Evolutionary conservation across 305 asterid species (phyloP).

Genomic region (Solanum hybrid): DNA sequence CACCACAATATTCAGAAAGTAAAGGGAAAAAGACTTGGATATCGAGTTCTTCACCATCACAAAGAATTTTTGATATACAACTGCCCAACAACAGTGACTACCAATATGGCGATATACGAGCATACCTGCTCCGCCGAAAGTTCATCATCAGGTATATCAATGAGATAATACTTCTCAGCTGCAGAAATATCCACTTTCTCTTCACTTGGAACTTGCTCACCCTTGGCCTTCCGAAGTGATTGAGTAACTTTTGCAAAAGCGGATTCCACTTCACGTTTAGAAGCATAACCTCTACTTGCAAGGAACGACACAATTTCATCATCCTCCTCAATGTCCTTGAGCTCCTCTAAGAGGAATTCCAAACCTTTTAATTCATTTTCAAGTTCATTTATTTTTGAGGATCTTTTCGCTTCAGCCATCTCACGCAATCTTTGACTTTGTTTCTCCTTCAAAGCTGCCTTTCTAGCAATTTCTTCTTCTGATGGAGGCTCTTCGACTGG

Average conservation of each 20-base stretch:
- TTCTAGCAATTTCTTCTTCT: conserved; percentile 96
- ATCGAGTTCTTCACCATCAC: not conserved
- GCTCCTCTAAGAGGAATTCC: conserved; percentile 65
- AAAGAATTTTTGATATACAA: not conserved
- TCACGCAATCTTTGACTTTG: conserved; percentile 96
- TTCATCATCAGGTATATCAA: conserved; percentile 64
- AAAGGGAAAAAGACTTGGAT: not conserved
- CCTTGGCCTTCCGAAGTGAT: conserved; percentile 87
- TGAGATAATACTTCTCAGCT: conserved; percentile 61
- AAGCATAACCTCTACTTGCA: conserved; percentile 42
- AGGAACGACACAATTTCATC: conserved; percentile 51
- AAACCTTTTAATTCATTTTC: conserved; percentile 77
- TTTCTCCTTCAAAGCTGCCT: conserved; percentile 93
- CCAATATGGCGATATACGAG: not conserved
- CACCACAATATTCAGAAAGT: not conserved
- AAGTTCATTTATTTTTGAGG: conserved; percentile 77
- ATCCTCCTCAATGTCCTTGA: conserved; percentile 51
- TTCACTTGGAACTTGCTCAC: conserved; percentile 66
- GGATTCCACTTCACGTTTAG: conserved; percentile 71
- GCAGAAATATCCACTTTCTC: conserved; percentile 62
- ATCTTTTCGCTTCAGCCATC: conserved; percentile 96
- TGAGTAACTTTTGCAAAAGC: conserved; percentile 60
- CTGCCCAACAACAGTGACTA: not conserved
- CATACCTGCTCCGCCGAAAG: conserved; percentile 87
- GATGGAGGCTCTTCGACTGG: conserved; percentile 88